Evolutionary conservation across 202 grass and related monocot species (phyloP), one percentile per base, ranked within the genome.

Genomic region (Elaeis oleifera): DNA sequence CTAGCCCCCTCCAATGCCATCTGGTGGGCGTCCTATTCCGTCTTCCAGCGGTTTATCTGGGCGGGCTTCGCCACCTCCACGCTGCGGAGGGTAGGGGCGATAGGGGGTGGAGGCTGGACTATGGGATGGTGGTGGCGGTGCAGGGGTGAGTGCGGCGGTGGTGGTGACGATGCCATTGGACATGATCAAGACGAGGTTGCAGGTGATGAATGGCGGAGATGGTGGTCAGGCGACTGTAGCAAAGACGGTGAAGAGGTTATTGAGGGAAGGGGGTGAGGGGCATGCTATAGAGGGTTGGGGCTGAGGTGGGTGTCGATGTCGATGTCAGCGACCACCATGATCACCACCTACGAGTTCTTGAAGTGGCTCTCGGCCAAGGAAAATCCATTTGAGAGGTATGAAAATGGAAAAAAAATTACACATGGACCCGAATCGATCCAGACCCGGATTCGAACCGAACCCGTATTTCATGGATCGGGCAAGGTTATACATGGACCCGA

Each of bases 101-200:
- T 24, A 72, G 78, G 44, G 72, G 65, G 63, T 53, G 31, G 32
- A 71, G 61, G 32, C 56, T 27, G 36, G 24, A 59, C 9, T 69
- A 85, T 60, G 39, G 65, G 0, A 58, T 80, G 0, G 58, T 94
- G 25, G 68, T 99, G 78, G 88, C 75, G 51, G 88, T 99, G 61
- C 94, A 94, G 78, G 94, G 78, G 23, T 73, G 31, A 94, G 94
- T 71, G 94, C 94, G 0, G 94, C 94, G 1, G 94, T 83, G 9
- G 80, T 89, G 13, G 88, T 99, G 1, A 99, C 94, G 71, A 94
- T 99, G 94, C 94, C 88, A 52, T 65, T 99, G 25, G 94, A 99
- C 79, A 99, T 88, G 18, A 78, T 99, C 49, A 99, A 94, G 88
- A 99, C 94, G 62, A 74, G 94, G 29, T 63, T 99, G 14, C 94